These are phyloP conservation scores for Fusarium cicatricum DNA, from an alignment of 2,329 filamentous ascomycete genomes.

Conservation along the genomic window DNA sequence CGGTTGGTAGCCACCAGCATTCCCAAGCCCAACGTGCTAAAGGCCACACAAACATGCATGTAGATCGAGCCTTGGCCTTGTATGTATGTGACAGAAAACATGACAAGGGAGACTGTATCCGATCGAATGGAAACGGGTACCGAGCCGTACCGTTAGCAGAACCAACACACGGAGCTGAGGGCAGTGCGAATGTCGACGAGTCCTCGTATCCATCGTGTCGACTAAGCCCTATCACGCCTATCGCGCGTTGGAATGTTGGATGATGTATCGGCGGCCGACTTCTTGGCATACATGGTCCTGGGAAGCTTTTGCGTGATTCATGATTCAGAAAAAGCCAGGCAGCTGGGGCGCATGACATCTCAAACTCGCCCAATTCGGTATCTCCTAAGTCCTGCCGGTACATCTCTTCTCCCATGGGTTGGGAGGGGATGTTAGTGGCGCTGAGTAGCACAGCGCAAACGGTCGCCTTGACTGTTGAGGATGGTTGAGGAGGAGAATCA, in stretches of 20 bases:
- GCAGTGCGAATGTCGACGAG: not conserved
- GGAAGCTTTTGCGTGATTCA: not conserved
- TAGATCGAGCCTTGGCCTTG: conserved; percentile 11
- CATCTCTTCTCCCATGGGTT: not conserved
- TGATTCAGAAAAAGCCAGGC: conserved; percentile 5
- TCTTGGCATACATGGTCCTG: conserved; percentile 9
- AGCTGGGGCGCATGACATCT: conserved; percentile 9
- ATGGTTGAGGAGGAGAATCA: not conserved
- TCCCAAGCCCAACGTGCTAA: not conserved
- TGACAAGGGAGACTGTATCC: conserved; percentile 13
- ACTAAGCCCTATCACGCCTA: not conserved
- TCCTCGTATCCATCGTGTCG: not conserved
- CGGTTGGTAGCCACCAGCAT: not conserved
- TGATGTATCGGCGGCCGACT: not conserved
- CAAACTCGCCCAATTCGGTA: conserved; percentile 3
- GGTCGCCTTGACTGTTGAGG: conserved; percentile 5
- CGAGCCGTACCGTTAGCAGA: conserved; percentile 18
- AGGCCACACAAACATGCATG: conserved; percentile 11
- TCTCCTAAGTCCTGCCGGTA: not conserved
- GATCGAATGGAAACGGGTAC: conserved; percentile 23
- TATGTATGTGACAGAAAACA: not conserved
- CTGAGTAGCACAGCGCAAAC: conserved; percentile 22
- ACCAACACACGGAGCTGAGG: conserved; percentile 17
- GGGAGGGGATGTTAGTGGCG: conserved; percentile 27
- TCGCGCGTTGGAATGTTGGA: conserved; percentile 19